Evolutionary conservation across 2,329 filamentous ascomycete species (phyloP), one percentile per base, ranked within the genome.

Genomic region (Taxawa tesnikishii): DNA sequence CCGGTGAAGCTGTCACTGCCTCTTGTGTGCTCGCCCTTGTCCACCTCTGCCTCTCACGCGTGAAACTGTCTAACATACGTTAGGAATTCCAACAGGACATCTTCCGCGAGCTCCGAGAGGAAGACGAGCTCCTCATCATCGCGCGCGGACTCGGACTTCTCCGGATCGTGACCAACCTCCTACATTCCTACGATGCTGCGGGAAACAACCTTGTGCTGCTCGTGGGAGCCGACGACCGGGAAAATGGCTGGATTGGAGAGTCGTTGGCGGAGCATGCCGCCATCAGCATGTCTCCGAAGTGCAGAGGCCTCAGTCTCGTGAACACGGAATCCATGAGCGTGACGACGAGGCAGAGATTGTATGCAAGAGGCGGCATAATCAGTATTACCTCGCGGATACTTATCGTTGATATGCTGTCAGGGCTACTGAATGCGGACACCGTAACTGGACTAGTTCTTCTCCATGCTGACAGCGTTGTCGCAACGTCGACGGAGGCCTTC

Each of bases 171-270:
- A 92, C 84, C n/a, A 98, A 96, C 53, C 72, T 98, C 24, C 73
- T 98, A 16, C 90, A 98, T 58, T 87, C 87, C 13, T 94, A 94
- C 60, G 90, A 98, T 68, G 87, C 85, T 2, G 84, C 84, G 3
- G 90, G 90, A 10, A 92, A 90, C 59, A 96, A 93, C 50, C 65
- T 98, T 33, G 78, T 98, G 29, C 66, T 98, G 27, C 62, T 98
- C 13, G 75, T 96, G 26, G 87, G 85, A 7, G 87, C 90, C 21
- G 82, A 90, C 38, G 85, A 94, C 19, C 75, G 83, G 38, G 90
- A 98, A 52, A 94, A 94, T 72, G 78, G 79, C 34, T 96, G 88
- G 87, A 85, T 98, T 38, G 90, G 90, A 44, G 90, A 96, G 62
- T 83, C 85, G 17, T 65, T 98, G 51, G 90, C 90, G 15, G 90